Conservation (phyloP, 257 asterid genomes). For the Coffea canephora region DNA sequence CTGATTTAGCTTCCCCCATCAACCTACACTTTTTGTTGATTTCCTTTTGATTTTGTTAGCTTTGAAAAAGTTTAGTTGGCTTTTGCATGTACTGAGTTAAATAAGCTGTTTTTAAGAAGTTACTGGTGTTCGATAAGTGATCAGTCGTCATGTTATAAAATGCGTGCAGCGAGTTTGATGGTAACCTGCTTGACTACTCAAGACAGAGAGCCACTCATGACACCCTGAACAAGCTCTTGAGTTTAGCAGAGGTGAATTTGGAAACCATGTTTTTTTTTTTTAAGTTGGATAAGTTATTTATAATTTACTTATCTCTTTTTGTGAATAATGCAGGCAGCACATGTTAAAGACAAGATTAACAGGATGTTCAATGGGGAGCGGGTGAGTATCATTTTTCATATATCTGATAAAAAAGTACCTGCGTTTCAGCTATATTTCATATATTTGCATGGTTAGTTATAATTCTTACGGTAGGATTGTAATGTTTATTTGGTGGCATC, state of each 20-base stretch:
- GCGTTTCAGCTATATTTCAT: background rate
- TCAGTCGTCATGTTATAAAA: background rate
- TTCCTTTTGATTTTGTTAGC: constrained; percentile 3
- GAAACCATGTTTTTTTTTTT: constrained; percentile 9
- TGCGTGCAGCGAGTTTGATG: constrained; percentile 67
- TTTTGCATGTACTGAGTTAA: background rate
- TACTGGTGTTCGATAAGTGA: background rate
- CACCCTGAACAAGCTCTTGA: constrained; percentile 63
- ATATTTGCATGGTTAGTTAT: background rate
- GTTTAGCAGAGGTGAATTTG: constrained; percentile 72
- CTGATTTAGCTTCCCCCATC: background rate
- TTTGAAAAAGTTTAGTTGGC: background rate
- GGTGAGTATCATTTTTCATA: constrained; percentile 43
- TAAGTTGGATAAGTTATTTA: background rate
- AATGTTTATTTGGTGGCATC: constrained; percentile 20
- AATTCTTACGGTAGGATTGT: background rate
- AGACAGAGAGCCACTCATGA: constrained; percentile 79
- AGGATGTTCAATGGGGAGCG: constrained; percentile 90
- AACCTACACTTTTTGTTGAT: background rate
- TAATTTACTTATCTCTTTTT: constrained; percentile 23
- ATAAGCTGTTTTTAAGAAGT: background rate
- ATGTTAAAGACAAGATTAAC: constrained; percentile 73
- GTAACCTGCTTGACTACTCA: constrained; percentile 77
- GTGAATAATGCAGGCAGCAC: constrained; percentile 63
- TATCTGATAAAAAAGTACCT: background rate